These are phyloP conservation scores for Lobosporangium transversale DNA, from an alignment of 192 early-diverging fungal genomes.

Conservation along the genomic window DNA sequence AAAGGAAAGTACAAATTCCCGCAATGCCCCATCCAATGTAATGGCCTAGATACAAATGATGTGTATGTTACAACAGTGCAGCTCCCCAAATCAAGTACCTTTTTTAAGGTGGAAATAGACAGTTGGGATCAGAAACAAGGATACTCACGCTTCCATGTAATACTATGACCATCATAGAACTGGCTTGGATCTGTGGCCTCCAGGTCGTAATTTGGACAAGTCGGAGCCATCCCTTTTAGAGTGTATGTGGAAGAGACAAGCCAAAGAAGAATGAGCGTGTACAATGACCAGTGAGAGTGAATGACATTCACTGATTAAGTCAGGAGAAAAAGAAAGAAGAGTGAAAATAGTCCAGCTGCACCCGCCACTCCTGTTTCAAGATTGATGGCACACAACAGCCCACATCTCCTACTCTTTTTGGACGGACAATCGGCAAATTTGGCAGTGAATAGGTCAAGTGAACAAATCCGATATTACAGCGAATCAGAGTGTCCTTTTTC, in stretches of 20 bases:
- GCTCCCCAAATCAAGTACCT: no score
- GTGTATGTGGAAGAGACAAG: neutral
- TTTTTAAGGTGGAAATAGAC: neutral
- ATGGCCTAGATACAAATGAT: conserved; percentile 45
- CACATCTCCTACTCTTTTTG: no score
- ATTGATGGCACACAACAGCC: no score
- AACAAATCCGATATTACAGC: no score
- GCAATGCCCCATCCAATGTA: conserved; percentile 70
- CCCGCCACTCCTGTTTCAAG: no score
- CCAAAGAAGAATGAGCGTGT: neutral
- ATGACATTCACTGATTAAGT: no score
- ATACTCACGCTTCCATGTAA: conserved; percentile 46
- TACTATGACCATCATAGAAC: conserved; percentile 38
- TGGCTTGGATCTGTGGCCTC: conserved; percentile 20
- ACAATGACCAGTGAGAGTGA: no score
- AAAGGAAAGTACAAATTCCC: conserved; percentile 61
- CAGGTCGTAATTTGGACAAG: conserved; percentile 25
- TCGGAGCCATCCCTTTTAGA: conserved; percentile 7
- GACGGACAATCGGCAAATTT: no score
- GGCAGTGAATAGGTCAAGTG: no score
- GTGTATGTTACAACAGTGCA: conserved; percentile 4
- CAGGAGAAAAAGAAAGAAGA: conserved; percentile 15
- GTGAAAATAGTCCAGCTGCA: no score
- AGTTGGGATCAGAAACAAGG: neutral
- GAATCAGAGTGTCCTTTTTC: no score